A percentile compares a stretch with the other conserved stretches of the same genome.
These are phyloP conservation scores for Plasmodium relictum DNA, from an alignment of 169 alveolate genomes.

Conservation along the genomic window DNA sequence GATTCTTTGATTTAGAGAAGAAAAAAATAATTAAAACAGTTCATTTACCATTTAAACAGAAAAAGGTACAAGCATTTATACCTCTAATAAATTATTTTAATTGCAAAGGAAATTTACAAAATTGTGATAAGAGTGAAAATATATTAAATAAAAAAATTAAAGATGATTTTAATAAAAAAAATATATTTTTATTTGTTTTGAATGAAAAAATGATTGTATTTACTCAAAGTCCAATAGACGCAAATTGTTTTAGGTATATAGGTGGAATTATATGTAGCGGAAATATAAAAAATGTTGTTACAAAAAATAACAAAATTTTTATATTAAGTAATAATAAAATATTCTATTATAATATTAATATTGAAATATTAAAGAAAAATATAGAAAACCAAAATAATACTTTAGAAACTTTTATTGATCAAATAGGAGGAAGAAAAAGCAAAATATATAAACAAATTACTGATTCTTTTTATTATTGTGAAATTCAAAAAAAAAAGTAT, in stretches of 20 bases:
- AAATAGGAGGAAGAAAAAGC: constrained; percentile 66
- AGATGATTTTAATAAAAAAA: constrained; percentile 41
- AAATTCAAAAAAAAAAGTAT: constrained; percentile 72
- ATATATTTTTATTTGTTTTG: constrained; percentile 45
- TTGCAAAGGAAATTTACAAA: neutral
- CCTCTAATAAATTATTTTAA: constrained; percentile 1
- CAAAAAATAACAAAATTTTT: constrained; percentile 36
- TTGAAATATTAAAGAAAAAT: constrained; percentile 13
- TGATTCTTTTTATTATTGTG: constrained; percentile 76
- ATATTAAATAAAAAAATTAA: neutral
- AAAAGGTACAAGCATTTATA: constrained; percentile 21
- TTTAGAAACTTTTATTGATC: constrained; percentile 54
- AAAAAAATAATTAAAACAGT: constrained; percentile 69
- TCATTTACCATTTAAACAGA: constrained; percentile 46
- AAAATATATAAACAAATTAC: constrained; percentile 46
- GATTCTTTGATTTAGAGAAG: constrained; percentile 64
- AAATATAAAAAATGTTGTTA: constrained; percentile 32
- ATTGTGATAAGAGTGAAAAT: neutral
- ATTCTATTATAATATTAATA: constrained; percentile 44
- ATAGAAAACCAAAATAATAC: constrained; percentile 65
- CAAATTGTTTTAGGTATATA: constrained; percentile 67
- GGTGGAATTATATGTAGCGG: constrained; percentile 70
- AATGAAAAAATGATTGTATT: constrained; percentile 76
- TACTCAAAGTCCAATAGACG: constrained; percentile 43
- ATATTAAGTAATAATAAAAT: constrained; percentile 69